phyloP scores from a whole-genome alignment of 2,329 filamentous ascomycete species.

The Teratosphaeria epicoccoides region DNA sequence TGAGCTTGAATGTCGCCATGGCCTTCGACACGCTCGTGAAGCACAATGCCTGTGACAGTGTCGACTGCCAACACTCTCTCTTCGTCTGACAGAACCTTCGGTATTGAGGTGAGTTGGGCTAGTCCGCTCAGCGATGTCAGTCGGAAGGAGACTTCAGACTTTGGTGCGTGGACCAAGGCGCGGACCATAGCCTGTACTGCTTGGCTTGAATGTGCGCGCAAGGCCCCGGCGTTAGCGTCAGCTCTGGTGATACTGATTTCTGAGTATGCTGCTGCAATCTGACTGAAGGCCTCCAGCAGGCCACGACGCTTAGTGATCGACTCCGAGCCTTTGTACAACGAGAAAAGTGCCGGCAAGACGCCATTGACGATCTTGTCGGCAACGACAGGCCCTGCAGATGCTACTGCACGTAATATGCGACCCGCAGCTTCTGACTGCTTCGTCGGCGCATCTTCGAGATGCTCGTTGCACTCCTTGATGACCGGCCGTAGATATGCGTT shows the following conservation, averaged over 20 bases:
- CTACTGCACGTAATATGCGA: conserved; percentile 47
- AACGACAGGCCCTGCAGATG: conserved; percentile 44
- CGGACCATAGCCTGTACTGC: conserved; percentile 32
- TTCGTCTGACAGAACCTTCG: conserved; percentile 31
- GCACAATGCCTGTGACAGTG: conserved; percentile 50
- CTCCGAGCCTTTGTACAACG: conserved; percentile 50
- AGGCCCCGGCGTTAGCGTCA: conserved; percentile 37
- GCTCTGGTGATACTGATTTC: conserved; percentile 6
- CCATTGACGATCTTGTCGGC: conserved; percentile 47
- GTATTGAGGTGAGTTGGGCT: conserved; percentile 32
- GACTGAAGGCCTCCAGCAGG: conserved; percentile 49
- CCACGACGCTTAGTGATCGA: conserved; percentile 53
- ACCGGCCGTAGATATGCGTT: conserved; percentile 49
- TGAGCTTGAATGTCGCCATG: conserved; percentile 48
- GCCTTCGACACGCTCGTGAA: conserved; percentile 47
- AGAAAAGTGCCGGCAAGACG: conserved; percentile 47
- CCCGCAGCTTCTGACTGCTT: conserved; percentile 57
- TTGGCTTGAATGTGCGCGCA: conserved; percentile 32
- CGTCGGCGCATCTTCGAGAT: conserved; percentile 56
- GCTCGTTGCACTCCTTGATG: conserved; percentile 57
- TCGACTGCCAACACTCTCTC: conserved; percentile 43
- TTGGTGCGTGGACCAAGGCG: conserved; percentile 34
- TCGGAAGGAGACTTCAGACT: conserved; percentile 41
- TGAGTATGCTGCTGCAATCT: conserved; percentile 48
- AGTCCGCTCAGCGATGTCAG: conserved; percentile 36